Conservation (phyloP, 2,329 filamentous ascomycete genomes). For the Seiridium unicorne region DNA sequence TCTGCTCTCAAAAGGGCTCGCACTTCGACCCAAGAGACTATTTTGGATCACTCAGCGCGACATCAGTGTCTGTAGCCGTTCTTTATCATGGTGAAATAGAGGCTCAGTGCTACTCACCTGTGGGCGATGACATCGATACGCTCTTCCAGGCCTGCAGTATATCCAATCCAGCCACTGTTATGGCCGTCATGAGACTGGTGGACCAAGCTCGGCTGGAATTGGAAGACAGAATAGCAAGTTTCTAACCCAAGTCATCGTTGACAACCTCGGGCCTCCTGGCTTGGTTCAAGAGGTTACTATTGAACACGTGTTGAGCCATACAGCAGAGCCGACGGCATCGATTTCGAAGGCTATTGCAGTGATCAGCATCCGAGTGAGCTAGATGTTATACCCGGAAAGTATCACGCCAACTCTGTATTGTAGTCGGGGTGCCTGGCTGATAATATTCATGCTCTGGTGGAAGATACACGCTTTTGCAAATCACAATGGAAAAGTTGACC, state of each 20-base stretch:
- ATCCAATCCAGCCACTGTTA: not conserved
- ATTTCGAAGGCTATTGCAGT: not conserved
- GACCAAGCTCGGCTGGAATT: not conserved
- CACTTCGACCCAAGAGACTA: not conserved
- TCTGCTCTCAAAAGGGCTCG: not conserved
- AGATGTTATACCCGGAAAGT: not conserved
- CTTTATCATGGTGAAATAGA: slow-evolving; percentile 1
- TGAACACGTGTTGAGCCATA: slow-evolving; percentile 3
- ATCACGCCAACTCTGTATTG: not conserved
- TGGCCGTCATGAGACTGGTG: slow-evolving; percentile 3
- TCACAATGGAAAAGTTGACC: slow-evolving; percentile 4
- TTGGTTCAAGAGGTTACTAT: slow-evolving; percentile 5
- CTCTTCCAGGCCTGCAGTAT: slow-evolving; percentile 6
- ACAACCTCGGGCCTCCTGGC: not conserved
- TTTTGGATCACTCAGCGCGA: slow-evolving; percentile 1
- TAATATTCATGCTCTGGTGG: slow-evolving; percentile 5
- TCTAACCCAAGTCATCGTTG: not conserved
- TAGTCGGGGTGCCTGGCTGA: not conserved
- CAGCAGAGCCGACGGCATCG: not conserved
- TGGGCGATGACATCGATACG: not conserved
- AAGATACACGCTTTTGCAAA: not conserved
- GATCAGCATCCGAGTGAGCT: not conserved
- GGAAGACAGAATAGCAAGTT: slow-evolving; percentile 3
- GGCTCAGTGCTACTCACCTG: not conserved
- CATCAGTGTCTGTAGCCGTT: slow-evolving; percentile 5